Base-by-base conservation (phyloP, 208 protist genomes). In the Histomonas meleagridis region DNA sequence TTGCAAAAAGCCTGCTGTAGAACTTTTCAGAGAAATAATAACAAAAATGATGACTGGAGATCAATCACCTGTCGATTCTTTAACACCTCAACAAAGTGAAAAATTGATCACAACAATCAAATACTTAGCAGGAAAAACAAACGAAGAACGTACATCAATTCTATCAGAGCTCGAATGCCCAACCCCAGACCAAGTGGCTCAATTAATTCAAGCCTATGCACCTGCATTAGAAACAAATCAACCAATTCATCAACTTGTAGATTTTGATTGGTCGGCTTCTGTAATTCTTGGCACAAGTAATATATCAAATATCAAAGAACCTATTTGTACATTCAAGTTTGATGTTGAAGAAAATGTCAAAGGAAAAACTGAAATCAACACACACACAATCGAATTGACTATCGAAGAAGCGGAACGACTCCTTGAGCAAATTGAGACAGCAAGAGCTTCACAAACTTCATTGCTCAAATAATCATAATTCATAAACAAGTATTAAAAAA, bases 191-290 rank as follows among this genome's bases (percentile, higher is more conserved):
- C n/a, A 57, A n/a, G 46, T 86, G 21, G 76, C 46, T 16, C 46
- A 32, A 21, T 7, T 86, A 10, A 12, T 86, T 9, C n/a, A 86
- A 32, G 23, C 76, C 26, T 86, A 55, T 49, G 23, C 43, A 86
- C 7, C 14, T 35, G 43, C 38, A 14, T 46, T 86, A 12, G 55
- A 86, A 86, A 26, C 43, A 86, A 46, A 32, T 26, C 16, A 43
- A 55, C 43, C 46, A 32, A 14, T 38, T 1, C 76, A 86, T 49
- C 23, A 55, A 23, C 76, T 86, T 28, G n/a, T 32, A 12, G 76
- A 86, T 86, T 86, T 86, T 28, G 76, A 86, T 55, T 86, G 76
- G 76, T 86, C 76, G 10, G 46, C 32, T 38, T 86, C 76, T 55
- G 26, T 86, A 18, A 43, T 86, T 55, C 76, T 86, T 49, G 76